Conservation (phyloP, 2,329 filamentous ascomycete species). For the Talaromyces amestolkiae region DNA sequence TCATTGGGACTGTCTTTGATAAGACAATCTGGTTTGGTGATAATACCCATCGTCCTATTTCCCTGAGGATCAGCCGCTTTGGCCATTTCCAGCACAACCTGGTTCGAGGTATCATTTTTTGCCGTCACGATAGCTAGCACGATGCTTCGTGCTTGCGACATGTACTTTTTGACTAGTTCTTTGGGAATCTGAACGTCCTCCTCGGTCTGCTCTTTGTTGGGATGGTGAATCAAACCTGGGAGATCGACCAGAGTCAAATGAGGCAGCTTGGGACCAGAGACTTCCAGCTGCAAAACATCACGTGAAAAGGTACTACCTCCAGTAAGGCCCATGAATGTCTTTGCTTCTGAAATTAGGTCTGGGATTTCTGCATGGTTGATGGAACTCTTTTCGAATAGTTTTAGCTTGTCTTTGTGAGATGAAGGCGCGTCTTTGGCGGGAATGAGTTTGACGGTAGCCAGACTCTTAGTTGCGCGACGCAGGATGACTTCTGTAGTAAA, state of each 20-base stretch:
- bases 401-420: constrained; percentile 24
- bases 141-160: constrained; percentile 18
- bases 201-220: constrained; percentile 22
- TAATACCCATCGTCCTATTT: constrained; percentile 18
- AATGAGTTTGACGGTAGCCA: constrained; percentile 27
- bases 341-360: constrained; percentile 27
- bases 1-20: constrained; percentile 27
- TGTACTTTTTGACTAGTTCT: constrained; percentile 16
- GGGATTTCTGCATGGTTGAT: constrained; percentile 27
- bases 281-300: constrained; percentile 17
- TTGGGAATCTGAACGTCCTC: constrained; percentile 14
- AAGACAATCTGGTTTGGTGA: constrained; percentile 35
- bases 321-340: constrained; percentile 45
- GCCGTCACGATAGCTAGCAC: constrained; percentile 17
- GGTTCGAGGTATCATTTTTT: constrained; percentile 19
- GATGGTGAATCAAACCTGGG: constrained; percentile 19
- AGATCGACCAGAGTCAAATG: constrained; percentile 20
- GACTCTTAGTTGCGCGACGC: constrained; percentile 32
- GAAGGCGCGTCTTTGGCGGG: constrained; percentile 23
- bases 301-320: constrained; percentile 31
- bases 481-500: constrained; percentile 61
- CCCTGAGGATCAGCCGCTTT: constrained; percentile 13
- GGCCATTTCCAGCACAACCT: constrained; percentile 17
- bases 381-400: constrained; percentile 22
- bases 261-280: constrained; percentile 14